phyloP scores from a whole-genome alignment of 768 basidiomycete species.

The Amanita jacksonii region DNA sequence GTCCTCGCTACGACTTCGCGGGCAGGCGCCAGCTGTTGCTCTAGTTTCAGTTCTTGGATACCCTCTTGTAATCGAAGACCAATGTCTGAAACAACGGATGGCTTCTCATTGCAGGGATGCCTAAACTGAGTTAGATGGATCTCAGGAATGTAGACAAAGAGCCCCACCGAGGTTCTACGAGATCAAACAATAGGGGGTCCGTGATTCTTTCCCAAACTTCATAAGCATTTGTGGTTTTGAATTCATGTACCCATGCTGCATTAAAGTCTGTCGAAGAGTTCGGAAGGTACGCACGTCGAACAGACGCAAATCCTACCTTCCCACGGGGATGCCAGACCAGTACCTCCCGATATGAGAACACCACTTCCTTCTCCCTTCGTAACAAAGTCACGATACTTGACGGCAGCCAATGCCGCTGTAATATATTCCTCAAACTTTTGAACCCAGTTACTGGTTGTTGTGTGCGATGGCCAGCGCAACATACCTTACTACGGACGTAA shows the following conservation, averaged over 20 bases:
- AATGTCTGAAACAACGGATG: constrained; percentile 83
- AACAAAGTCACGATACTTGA: constrained; percentile 86
- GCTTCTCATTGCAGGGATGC: constrained; percentile 90
- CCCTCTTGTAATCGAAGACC: constrained; percentile 89
- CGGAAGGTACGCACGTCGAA: not conserved
- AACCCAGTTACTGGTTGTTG: too few species aligned
- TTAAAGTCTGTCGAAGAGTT: constrained; percentile 66
- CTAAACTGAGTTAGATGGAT: constrained; percentile 27
- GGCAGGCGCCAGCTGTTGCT: constrained; percentile 90
- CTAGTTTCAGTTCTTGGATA: constrained; percentile 86
- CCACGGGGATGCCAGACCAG: constrained; percentile 25
- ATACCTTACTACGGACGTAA: constrained; percentile 78
- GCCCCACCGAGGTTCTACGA: constrained; percentile 80
- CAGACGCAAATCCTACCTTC: not conserved
- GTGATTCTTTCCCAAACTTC: constrained; percentile 87
- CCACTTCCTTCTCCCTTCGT: constrained; percentile 53
- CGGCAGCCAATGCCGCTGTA: constrained; percentile 73
- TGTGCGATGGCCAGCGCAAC: constrained; percentile 5
- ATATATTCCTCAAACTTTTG: constrained; percentile 98
- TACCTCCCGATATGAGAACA: constrained; percentile 59
- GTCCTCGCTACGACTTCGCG: constrained; percentile 83
- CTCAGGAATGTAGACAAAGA: not conserved
- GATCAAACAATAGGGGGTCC: constrained; percentile 90
- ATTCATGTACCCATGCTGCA: constrained; percentile 79
- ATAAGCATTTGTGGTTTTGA: constrained; percentile 80